phyloP scores from a whole-genome alignment of 805 yeast genomes.

The Lachancea thermotolerans region DNA sequence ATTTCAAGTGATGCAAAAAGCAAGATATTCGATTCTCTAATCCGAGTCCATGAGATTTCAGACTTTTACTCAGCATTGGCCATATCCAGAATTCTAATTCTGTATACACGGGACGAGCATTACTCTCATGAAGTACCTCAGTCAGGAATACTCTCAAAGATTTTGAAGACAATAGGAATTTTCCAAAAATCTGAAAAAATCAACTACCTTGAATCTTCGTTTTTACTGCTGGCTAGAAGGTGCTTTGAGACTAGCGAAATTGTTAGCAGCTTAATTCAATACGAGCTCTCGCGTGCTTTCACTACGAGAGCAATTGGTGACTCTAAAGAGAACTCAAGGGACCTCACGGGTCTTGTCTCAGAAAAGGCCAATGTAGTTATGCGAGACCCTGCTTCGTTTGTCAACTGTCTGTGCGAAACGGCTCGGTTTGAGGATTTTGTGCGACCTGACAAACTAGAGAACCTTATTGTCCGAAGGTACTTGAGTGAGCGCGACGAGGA shows the following conservation, averaged over 20 bases:
- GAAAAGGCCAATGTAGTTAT: slow-evolving; percentile 43
- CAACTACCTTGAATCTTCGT: slow-evolving; percentile 39
- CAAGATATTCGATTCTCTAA: slow-evolving; percentile 38
- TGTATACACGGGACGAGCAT: slow-evolving; percentile 43
- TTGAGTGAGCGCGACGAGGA: slow-evolving; percentile 17
- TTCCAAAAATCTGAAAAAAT: slow-evolving; percentile 34
- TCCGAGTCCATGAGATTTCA: slow-evolving; percentile 36
- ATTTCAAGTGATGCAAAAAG: slow-evolving; percentile 22
- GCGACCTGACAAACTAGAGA: slow-evolving; percentile 28
- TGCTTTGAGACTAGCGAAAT: slow-evolving; percentile 58
- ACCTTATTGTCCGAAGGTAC: slow-evolving; percentile 26
- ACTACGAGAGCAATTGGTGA: slow-evolving; percentile 30
- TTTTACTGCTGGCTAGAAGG: slow-evolving; percentile 53
- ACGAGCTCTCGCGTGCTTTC: slow-evolving; percentile 45
- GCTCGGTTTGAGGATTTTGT: slow-evolving; percentile 41
- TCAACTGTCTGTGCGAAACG: slow-evolving; percentile 38
- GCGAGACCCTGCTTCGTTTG: slow-evolving; percentile 44
- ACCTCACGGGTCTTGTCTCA: slow-evolving; percentile 40
- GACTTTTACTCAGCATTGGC: slow-evolving; percentile 45
- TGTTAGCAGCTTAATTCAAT: slow-evolving; percentile 41
- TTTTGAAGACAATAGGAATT: slow-evolving; percentile 40
- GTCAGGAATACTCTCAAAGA: slow-evolving; percentile 41
- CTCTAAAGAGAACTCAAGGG: slow-evolving; percentile 34
- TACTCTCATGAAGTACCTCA: slow-evolving; percentile 37
- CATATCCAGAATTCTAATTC: slow-evolving; percentile 46